Base-by-base conservation (phyloP, 345 rosid genomes). In the Citrus australasica region DNA sequence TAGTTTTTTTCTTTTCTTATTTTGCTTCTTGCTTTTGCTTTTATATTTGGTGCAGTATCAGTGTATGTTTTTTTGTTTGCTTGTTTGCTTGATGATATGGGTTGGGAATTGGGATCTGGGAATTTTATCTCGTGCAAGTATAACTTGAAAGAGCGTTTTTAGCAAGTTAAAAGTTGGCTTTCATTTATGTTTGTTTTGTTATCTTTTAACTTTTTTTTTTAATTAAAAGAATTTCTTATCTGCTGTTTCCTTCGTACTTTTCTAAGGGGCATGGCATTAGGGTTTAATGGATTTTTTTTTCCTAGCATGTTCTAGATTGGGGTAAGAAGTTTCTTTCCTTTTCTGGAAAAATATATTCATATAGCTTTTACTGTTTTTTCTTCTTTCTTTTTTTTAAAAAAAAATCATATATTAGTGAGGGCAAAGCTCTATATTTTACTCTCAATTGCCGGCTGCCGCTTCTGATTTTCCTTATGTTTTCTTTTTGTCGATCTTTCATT, bases 81-180 rank as follows among this genome's bases (percentile, higher is more conserved):
- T 37, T 69, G 24, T 0, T 37, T 69, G 78, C 56, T 27, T 60
- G 8, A 38, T 62, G 71, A 75, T n/a, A 38, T 75, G 79, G 61
- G 53, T 65, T 19, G 46, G 77, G 80, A 81, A 66, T 65, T 40
- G 59, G 77, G 80, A 81, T 76, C 83, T 76, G 64, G 35, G 67
- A 81, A 58, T 72, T 76, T 6, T 35, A 32, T 8, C 6, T 25
- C 13, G 24, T 63, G 58, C 32, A 53, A 22, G 7, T 5, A n/a
- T 66, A 7, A 56, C 40, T 25, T 4, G 40, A 14, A 58, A 24
- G 38, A 51, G 42, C 38, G 17, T 42, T 63, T 74, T 14, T 16
- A 7, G 24, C 40, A 48, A 8, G 11, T 30, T 16, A 3, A 42
- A 42, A 42, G 16, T 42, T 42, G 51, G 51, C 51, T 46, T 46